Conservation (phyloP, 257 asterid genomes). For the Oldenlandia corymbosa region DNA sequence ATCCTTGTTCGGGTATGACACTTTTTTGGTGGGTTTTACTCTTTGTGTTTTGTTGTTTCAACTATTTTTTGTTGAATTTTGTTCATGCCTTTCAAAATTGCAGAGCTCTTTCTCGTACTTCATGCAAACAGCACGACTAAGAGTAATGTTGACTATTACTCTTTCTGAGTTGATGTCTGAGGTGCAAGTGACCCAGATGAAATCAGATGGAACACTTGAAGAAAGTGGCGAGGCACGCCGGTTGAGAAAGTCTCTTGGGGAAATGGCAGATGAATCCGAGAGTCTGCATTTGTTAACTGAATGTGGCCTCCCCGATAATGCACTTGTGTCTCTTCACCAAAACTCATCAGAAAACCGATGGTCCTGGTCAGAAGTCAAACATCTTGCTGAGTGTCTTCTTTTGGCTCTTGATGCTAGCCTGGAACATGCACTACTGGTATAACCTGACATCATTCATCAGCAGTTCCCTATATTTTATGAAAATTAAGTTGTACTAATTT, state of each 20-base stretch:
- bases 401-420: slow-evolving; percentile 98
- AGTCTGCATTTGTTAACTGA: slow-evolving; percentile 48
- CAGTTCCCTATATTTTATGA: slow-evolving; percentile 11
- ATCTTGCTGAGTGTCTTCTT: slow-evolving; percentile 76
- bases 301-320: slow-evolving; percentile 73
- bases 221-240: slow-evolving; percentile 95
- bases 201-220: slow-evolving; percentile 84
- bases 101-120: slow-evolving; percentile 88
- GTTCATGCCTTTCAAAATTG: slow-evolving; percentile 20
- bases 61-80: slow-evolving; percentile 16
- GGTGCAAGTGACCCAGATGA: slow-evolving; percentile 95
- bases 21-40: slow-evolving; percentile 15
- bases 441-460: slow-evolving; percentile 18
- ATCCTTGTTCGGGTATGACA: slow-evolving; percentile 77
- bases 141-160: slow-evolving; percentile 90
- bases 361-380: slow-evolving; percentile 81
- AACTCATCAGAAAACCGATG: slow-evolving; percentile 49
- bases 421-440: slow-evolving; percentile 92
- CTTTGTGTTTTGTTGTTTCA: slow-evolving; percentile 6
- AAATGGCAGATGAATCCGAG: slow-evolving; percentile 76
- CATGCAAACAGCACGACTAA: slow-evolving; percentile 75
- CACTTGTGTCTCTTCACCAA: slow-evolving; percentile 46
- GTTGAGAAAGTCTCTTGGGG: slow-evolving; percentile 79
- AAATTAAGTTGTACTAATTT: slow-evolving; percentile 3
- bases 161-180: slow-evolving; percentile 98